Percentiles rank a stretch among this genome's conserved stretches.
phyloP scores from a whole-genome alignment of 352 stramenopile species.

The Plasmopara viticola region DNA sequence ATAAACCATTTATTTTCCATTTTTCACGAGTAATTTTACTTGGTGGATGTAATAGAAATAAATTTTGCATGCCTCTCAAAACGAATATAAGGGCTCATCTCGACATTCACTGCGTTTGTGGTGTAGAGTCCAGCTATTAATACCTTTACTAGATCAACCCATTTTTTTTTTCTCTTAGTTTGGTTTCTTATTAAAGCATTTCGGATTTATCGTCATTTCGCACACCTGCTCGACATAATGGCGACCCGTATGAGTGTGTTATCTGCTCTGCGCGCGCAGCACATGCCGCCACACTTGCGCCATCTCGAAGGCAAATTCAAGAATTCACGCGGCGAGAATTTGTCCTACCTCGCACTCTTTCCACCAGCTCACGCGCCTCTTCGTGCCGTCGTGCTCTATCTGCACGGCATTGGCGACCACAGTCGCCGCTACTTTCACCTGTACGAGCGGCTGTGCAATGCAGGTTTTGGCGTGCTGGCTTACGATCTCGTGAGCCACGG shows the following conservation, averaged over 20 bases:
- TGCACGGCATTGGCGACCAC: conserved; percentile 49
- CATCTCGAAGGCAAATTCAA: conserved; percentile 30
- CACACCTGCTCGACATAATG: neutral
- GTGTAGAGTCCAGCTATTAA: no score
- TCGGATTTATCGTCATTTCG: neutral
- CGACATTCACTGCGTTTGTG: no score
- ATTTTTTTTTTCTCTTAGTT: no score
- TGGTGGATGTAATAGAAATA: no score
- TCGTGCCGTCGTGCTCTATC: conserved; percentile 40
- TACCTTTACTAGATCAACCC: no score
- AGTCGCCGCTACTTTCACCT: conserved; percentile 36
- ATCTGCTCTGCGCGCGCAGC: conserved; percentile 22
- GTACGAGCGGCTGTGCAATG: conserved; percentile 32
- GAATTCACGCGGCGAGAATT: conserved; percentile 34
- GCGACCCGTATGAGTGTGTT: conserved; percentile 13
- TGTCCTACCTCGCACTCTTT: conserved; percentile 42
- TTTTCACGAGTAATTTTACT: no score
- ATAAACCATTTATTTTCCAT: no score
- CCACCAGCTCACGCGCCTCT: conserved; percentile 12
- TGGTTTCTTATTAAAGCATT: neutral
- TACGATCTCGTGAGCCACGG: conserved; percentile 50
- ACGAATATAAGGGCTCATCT: no score
- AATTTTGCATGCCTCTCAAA: no score
- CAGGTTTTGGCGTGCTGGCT: conserved; percentile 37
- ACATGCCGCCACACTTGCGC: conserved; percentile 35